Conservation (phyloP, 2,329 filamentous ascomycete species). For the Microcera coccophila region DNA sequence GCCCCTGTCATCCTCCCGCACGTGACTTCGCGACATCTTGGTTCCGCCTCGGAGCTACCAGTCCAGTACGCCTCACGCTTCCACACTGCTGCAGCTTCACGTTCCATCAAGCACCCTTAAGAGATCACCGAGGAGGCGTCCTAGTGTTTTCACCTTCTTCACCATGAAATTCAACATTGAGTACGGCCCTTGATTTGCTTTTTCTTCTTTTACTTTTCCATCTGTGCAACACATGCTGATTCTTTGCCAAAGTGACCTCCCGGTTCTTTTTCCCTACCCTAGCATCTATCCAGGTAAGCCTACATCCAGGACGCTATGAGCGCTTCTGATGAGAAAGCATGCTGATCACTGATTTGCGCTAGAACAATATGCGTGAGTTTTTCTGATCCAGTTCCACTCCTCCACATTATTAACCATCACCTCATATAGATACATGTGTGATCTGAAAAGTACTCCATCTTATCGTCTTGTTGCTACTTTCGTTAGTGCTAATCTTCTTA, state of each 20-base stretch:
- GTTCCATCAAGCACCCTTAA: constrained; percentile 6
- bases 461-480: background rate
- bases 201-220: background rate
- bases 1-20: constrained; percentile 11
- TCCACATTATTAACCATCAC: constrained; percentile 2
- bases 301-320: background rate
- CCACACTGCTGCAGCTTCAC: constrained; percentile 5
- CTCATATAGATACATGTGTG: constrained; percentile 50
- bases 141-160: constrained; percentile 15
- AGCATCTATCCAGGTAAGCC: constrained; percentile 54
- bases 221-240: constrained; percentile 16
- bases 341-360: constrained; percentile 10
- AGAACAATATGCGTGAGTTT: constrained; percentile 54
- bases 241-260: constrained; percentile 45
- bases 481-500: constrained; percentile 20
- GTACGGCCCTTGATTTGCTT: constrained; percentile 27
- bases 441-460: constrained; percentile 46
- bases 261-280: constrained; percentile 56
- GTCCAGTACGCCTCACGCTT: constrained; percentile 22
- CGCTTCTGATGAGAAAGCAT: constrained; percentile 1
- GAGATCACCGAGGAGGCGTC: constrained; percentile 15
- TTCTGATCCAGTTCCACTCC: background rate
- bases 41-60: constrained; percentile 18
- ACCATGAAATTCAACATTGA: constrained; percentile 52
- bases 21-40: constrained; percentile 31